Percentiles rank a stretch among this genome's conserved stretches.
These are phyloP conservation scores for Globisporangium viniferum DNA, from an alignment of 352 stramenopile species.

Conservation along the genomic window DNA sequence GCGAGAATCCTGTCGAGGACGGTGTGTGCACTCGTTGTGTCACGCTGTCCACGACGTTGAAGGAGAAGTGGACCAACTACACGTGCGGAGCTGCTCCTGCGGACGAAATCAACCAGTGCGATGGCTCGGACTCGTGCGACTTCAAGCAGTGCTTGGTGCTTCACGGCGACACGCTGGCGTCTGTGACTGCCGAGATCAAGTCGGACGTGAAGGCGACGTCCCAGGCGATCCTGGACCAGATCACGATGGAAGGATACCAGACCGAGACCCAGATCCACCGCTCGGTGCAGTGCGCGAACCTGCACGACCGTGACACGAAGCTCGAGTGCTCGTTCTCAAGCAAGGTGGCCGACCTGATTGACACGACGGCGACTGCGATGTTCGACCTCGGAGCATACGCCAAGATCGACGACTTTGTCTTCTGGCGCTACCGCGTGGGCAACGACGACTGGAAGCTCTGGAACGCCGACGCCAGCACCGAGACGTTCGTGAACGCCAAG, in stretches of 20 bases:
- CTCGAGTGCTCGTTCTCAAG: slow-evolving; percentile 33
- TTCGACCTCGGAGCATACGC: slow-evolving; percentile 9
- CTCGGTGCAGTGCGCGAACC: slow-evolving; percentile 41
- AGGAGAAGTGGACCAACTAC: slow-evolving; percentile 69
- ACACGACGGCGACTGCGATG: slow-evolving; percentile 23
- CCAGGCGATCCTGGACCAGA: slow-evolving; percentile 30
- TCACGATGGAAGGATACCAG: slow-evolving; percentile 39
- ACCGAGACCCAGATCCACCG: slow-evolving; percentile 61
- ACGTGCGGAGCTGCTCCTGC: slow-evolving; percentile 35
- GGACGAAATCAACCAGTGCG: slow-evolving; percentile 38
- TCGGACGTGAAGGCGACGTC: slow-evolving; percentile 25
- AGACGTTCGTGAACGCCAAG: slow-evolving; percentile 36
- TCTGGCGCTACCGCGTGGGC: slow-evolving; percentile 59
- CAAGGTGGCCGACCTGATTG: slow-evolving; percentile 37
- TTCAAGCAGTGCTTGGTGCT: slow-evolving; percentile 60
- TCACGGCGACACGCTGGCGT: slow-evolving; percentile 45
- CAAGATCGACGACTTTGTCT: slow-evolving; percentile 40
- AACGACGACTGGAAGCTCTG: slow-evolving; percentile 31
- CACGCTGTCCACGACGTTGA: slow-evolving; percentile 38
- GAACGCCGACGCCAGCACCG: slow-evolving; percentile 20
- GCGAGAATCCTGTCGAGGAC: slow-evolving; percentile 23
- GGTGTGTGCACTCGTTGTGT: slow-evolving; percentile 48
- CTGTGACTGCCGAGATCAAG: slow-evolving; percentile 30
- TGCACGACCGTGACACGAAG: slow-evolving; percentile 24
- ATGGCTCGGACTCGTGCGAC: slow-evolving; percentile 30